Percentiles rank a stretch among this genome's conserved stretches.
These are phyloP conservation scores for Voacanga thouarsii DNA, from an alignment of 257 asterid genomes.

Conservation along the genomic window DNA sequence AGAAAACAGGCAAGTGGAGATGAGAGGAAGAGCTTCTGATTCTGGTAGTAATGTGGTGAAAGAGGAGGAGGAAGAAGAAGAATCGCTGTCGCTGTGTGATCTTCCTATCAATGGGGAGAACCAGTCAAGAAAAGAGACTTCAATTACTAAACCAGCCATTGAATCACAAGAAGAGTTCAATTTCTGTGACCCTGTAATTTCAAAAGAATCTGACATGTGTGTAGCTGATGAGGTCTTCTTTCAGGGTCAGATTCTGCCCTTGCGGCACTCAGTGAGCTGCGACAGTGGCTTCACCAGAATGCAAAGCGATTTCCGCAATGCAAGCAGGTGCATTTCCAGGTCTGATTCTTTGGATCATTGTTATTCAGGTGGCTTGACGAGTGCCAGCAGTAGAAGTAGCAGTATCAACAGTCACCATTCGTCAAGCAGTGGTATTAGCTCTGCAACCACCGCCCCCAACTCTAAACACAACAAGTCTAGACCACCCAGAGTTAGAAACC, in stretches of 20 bases:
- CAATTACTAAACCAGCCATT: not conserved
- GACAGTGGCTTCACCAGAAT: slow-evolving; percentile 23
- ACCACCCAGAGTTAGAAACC: slow-evolving; percentile 39
- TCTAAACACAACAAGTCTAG: slow-evolving; percentile 14
- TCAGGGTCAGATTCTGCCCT: slow-evolving; percentile 73
- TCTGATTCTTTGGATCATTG: slow-evolving; percentile 59
- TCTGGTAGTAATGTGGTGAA: not conserved
- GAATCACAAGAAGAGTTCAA: slow-evolving; percentile 56
- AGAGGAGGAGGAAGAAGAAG: slow-evolving; percentile 45
- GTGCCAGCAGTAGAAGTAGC: slow-evolving; percentile 67
- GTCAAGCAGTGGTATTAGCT: slow-evolving; percentile 42
- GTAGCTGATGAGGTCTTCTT: slow-evolving; percentile 76
- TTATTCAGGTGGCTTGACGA: slow-evolving; percentile 42
- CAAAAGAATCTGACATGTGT: slow-evolving; percentile 65
- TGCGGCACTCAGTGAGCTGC: slow-evolving; percentile 55
- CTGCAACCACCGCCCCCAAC: slow-evolving; percentile 18
- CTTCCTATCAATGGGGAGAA: slow-evolving; percentile 50
- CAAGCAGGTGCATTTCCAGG: slow-evolving; percentile 28
- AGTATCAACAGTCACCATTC: slow-evolving; percentile 56
- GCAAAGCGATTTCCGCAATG: slow-evolving; percentile 9
- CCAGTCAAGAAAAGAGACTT: slow-evolving; percentile 21
- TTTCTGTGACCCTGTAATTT: slow-evolving; percentile 34
- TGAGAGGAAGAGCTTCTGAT: slow-evolving; percentile 1
- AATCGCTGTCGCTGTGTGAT: slow-evolving; percentile 76
- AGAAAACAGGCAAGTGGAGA: slow-evolving; percentile 9